Base-by-base conservation (phyloP, 2,329 filamentous ascomycete species). In the Hypoxylon sp. region DNA sequence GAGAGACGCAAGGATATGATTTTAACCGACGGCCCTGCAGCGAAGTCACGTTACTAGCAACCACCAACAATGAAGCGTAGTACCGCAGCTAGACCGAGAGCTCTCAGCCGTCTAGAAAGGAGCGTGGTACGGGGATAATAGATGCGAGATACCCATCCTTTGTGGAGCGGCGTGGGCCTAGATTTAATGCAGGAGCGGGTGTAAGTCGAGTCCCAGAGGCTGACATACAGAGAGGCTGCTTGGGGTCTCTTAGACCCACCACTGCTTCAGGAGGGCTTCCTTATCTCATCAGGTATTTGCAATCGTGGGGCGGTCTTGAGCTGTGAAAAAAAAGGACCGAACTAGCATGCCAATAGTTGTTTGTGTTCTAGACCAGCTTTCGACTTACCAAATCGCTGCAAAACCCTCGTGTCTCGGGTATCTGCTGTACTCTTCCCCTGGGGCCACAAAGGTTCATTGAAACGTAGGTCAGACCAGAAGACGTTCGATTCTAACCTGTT, bases 251-350 rank as follows among this genome's bases (percentile, higher is more conserved):
- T 50, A 64, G 57, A 49, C 49, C 60, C 52, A 63, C 60, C 62
- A 45, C 34, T 55, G 14, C 45, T 60, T 48, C 34, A 53, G 19
- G 60, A 57, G 36, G 36, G 59, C 50, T 32, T 38, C 46, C 65
- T 69, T 69, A 71, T 71, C 68, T 43, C 41, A 49, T 63, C 36
- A 32, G 65, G 50, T 28, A 17, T 2, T 53, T 55, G 52, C 57
- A 60, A 25, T 56, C 55, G 46, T 62, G 63, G 63, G 60, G 52
- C 36, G 50, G 45, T 43, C 55, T 46, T 46, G 57, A 63, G 63
- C 57, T 65, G 48, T 62, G 13, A 66, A 65, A 70, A 70, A 69
- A 70, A 68, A 70, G 68, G 68, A 71, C 68, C 68, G 68, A 71
- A 58, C 48, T 56, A 46, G 53, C 63, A 61, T 62, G 55, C 52